Base-by-base conservation (phyloP, 306 rosid species). In the Arachis stenosperma region DNA sequence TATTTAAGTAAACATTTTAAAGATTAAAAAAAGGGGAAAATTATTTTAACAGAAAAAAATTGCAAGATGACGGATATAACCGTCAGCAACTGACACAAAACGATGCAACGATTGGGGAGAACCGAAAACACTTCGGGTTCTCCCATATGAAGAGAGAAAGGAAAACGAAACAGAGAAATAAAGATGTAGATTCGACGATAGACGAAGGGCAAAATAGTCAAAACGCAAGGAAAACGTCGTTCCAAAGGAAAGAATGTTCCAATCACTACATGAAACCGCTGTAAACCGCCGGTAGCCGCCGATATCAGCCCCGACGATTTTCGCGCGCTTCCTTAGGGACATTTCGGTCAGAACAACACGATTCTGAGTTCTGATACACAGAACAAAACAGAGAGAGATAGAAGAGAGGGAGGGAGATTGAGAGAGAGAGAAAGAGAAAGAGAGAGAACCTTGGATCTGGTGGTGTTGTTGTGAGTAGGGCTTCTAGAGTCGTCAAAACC, bases 371-470 rank as follows among this genome's bases (percentile, higher is more conserved):
- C 37, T 33, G 37, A 33, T 1, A n/a, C 57, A 52, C 22, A 52
- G 3, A 2, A 52, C 9, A 52, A 52, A 52, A 52, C 57, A 52
- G 57, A 13, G 57, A 52, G 22, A n/a, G 22, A 30, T 9, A 61
- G 65, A 79, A 81, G 83, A 44, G 11, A 69, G 51, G 48, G 69
- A 53, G 10, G 39, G 57, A 52, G 71, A 13, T 11, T 37, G 65
- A 10, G 7, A 9, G 2, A 12, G 14, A 58, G 8, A 33, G 37
- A 69, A 47, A 36, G 29, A 43, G 17, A 66, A 22, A 27, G 59
- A 57, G 9, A 73, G 53, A 12, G 8, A 11, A 92, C 97, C 99
- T 94, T 89, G 87, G 94, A 94, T 94, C 96, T 88, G 87, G 88
- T 65, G 73, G 85, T 73, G 37, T 33, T 33, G 40, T 84, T 42